phyloP scores from a whole-genome alignment of 305 asterid species.

The Fraxinus nigra region DNA sequence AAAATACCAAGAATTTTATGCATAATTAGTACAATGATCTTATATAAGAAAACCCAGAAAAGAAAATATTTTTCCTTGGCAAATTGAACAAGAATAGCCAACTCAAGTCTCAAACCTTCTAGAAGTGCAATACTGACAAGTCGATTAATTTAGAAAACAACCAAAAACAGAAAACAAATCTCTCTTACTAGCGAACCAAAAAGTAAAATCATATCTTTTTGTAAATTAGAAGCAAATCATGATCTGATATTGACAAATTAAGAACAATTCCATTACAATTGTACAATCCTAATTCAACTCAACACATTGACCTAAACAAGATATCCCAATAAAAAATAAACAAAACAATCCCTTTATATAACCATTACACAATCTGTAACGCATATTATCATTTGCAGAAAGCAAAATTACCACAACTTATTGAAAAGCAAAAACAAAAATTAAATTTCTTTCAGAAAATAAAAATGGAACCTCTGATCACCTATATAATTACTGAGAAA shows the following conservation, averaged over 20 bases:
- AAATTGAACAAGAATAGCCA: neutral
- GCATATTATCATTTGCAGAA: slow-evolving; percentile 7
- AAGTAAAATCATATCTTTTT: neutral
- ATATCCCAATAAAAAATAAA: neutral
- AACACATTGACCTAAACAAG: slow-evolving; percentile 12
- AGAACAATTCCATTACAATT: neutral
- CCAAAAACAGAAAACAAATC: neutral
- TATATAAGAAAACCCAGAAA: neutral
- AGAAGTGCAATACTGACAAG: neutral
- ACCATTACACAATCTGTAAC: slow-evolving; percentile 17
- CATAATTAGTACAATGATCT: neutral
- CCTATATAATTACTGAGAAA: slow-evolving; percentile 25
- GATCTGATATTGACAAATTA: slow-evolving; percentile 6
- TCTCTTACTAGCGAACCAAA: slow-evolving; percentile 5
- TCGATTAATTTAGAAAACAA: neutral
- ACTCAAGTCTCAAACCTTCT: neutral
- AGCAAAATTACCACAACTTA: neutral
- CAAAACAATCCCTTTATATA: neutral
- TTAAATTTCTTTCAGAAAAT: neutral
- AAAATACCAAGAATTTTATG: slow-evolving; percentile 8
- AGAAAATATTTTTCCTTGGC: neutral
- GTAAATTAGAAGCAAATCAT: slow-evolving; percentile 8
- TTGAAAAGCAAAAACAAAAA: neutral
- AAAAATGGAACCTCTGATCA: slow-evolving; percentile 22
- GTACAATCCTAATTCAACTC: neutral